phyloP scores from a whole-genome alignment of 1,139 yeast genomes.

The Suhomyces maxii region DNA sequence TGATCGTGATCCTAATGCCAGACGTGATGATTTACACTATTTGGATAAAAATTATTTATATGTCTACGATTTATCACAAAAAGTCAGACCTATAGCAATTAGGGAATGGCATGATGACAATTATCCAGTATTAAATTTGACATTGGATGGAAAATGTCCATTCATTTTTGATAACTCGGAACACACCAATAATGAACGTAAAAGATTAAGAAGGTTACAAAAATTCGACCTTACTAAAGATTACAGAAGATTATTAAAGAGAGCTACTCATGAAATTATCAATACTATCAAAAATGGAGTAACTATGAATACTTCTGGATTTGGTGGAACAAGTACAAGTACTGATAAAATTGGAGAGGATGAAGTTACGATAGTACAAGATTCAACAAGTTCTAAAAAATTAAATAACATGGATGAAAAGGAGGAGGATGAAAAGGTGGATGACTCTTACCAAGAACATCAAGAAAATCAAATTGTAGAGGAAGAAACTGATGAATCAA shows the following conservation, averaged over 20 bases:
- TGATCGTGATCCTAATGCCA: slow-evolving; percentile 85
- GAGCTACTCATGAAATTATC: slow-evolving; percentile 37
- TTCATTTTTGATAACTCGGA: slow-evolving; percentile 54
- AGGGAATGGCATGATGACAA: slow-evolving; percentile 69
- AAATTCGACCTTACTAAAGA: slow-evolving; percentile 43
- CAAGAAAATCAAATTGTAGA: slow-evolving; percentile 14
- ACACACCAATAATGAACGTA: slow-evolving; percentile 34
- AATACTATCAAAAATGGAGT: slow-evolving; percentile 27
- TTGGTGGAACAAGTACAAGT: slow-evolving; percentile 32
- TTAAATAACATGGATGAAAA: slow-evolving; percentile 4
- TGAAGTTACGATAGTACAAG: slow-evolving; percentile 19
- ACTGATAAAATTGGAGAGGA: slow-evolving; percentile 27
- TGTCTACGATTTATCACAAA: slow-evolving; percentile 78
- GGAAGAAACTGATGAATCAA: slow-evolving; percentile 8
- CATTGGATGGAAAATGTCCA: slow-evolving; percentile 71
- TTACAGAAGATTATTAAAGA: slow-evolving; percentile 40
- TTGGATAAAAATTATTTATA: slow-evolving; percentile 68
- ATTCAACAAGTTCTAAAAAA: slow-evolving; percentile 17
- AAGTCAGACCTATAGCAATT: slow-evolving; percentile 76
- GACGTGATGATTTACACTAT: slow-evolving; percentile 80
- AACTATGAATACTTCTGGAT: slow-evolving; percentile 18
- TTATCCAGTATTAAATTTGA: slow-evolving; percentile 46
- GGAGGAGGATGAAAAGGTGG: slow-evolving; percentile 5
- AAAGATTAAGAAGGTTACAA: slow-evolving; percentile 36
- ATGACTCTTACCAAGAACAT: slow-evolving; percentile 12